Evolutionary conservation across 805 yeast genomes (phyloP).

Genomic region (Scheffersomyces coipomensis): DNA sequence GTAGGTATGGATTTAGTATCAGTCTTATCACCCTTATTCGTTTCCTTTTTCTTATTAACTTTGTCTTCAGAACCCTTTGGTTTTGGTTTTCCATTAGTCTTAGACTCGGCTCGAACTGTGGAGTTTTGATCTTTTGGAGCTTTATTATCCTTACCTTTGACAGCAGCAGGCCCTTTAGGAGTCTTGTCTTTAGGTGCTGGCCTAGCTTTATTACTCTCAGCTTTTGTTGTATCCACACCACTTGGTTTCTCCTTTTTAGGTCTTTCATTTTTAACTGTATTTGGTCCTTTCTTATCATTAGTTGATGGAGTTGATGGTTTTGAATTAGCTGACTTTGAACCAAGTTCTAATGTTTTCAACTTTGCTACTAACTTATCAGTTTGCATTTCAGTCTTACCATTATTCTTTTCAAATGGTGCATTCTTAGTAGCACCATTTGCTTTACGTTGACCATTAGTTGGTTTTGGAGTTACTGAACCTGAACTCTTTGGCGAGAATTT

Average conservation of each 20-base stretch:
- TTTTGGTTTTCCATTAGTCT: not conserved
- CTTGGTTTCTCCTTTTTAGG: not conserved
- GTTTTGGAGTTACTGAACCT: not conserved
- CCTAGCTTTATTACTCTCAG: no score
- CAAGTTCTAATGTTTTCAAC: no score
- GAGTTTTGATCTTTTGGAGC: not conserved
- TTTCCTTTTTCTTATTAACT: not conserved
- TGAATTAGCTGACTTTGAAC: no score
- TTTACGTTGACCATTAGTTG: not conserved
- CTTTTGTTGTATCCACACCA: not conserved
- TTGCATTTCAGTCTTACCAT: not conserved
- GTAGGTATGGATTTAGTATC: no score
- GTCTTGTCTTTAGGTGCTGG: not conserved
- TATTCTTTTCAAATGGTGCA: not conserved
- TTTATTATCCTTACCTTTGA: not conserved
- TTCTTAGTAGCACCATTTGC: not conserved
- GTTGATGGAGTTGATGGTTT: not conserved
- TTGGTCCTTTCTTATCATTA: not conserved
- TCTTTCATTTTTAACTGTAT: not conserved
- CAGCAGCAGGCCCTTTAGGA: not conserved
- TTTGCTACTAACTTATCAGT: not conserved
- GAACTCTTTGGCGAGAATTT: no score
- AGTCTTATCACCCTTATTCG: conserved; percentile 1
- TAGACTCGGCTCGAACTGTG: not conserved
- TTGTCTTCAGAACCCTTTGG: not conserved